Evolutionary conservation across 768 basidiomycete species (phyloP).

Genomic region (Panellus pusillus): DNA sequence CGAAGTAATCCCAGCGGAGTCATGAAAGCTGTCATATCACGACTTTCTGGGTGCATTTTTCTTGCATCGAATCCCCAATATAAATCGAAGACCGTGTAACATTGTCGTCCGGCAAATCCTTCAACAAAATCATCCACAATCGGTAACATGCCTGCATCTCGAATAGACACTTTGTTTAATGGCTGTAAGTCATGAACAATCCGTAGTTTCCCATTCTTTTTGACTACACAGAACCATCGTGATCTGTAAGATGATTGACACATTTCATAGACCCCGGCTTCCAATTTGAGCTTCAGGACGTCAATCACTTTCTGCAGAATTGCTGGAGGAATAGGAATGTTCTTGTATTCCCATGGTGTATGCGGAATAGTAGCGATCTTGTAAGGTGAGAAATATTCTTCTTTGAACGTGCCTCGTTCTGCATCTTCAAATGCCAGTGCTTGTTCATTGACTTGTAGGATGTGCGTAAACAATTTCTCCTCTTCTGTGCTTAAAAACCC

Average conservation of each 20-base stretch:
- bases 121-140: slow-evolving; percentile 23
- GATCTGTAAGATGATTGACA: slow-evolving; percentile 13
- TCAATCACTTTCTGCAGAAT: slow-evolving; percentile 5
- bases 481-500: background rate
- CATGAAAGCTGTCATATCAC: slow-evolving; percentile 22
- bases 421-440: no score
- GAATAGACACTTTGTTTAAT: slow-evolving; percentile 13
- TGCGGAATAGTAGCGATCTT: no score
- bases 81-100: slow-evolving; percentile 14
- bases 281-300: slow-evolving; percentile 8
- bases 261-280: slow-evolving; percentile 10
- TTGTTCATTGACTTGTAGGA: background rate
- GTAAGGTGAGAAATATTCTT: no score
- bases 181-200: slow-evolving; percentile 19
- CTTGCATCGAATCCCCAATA: slow-evolving; percentile 19
- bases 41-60: slow-evolving; percentile 5
- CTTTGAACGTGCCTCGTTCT: background rate
- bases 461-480: background rate
- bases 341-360: no score
- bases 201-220: slow-evolving; percentile 12
- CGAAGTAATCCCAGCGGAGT: background rate
- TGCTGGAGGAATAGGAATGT: no score
- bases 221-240: slow-evolving; percentile 6
- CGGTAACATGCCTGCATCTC: slow-evolving; percentile 2
- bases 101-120: slow-evolving; percentile 16